Evolutionary conservation across 371 early-diverging fungal species (phyloP), one percentile per base, ranked within the genome.

Genomic region (Mucor lusitanicus): DNA sequence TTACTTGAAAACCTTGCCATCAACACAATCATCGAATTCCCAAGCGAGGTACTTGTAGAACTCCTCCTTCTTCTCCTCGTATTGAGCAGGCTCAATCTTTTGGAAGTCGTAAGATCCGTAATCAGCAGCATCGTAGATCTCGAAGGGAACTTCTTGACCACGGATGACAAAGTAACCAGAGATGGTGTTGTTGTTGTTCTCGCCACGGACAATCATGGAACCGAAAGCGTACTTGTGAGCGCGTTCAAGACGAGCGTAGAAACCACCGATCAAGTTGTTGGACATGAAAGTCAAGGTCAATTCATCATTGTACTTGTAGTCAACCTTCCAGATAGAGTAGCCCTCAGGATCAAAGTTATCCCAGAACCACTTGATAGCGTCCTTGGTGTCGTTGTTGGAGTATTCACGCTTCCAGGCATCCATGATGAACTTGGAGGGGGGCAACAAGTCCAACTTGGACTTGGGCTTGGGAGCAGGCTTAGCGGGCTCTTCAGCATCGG

Each of bases 141-240:
- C 95, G 73, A 84, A 87, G 39, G 95, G 94, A 70, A 97, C 84
- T 72, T 91, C 94, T 70, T 89, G 85, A 48, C 97, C 98, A 77
- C 97, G 92, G 82, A 95, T 87, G 48, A 97, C 89, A 80, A 95
- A 97, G 93, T 93, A 95, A 76, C 98, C 97, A 57, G 87, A 76
- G 85, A 97, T 97, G 76, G 81, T 81, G 89, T 94, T 96, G 79
- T 94, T 88, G 88, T 92, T 88, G 80, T 95, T 90, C 79, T 87
- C 86, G 70, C 98, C 98, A 68, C 92, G 82, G 30, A 94, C 92
- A 57, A 93, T 76, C 82, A 97, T 81, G 75, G 88, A 87, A 68
- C 93, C 98, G 77, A 97, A 97, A 68, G 96, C 96, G 78, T 96
- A 97, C 88, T 97, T 97, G 82, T 94, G 92, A 64, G 94, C 95